A percentile compares a stretch with the other conserved stretches of the same genome.
Evolutionary conservation across 768 basidiomycete genomes (phyloP).

Genomic region (Suillus luteus): DNA sequence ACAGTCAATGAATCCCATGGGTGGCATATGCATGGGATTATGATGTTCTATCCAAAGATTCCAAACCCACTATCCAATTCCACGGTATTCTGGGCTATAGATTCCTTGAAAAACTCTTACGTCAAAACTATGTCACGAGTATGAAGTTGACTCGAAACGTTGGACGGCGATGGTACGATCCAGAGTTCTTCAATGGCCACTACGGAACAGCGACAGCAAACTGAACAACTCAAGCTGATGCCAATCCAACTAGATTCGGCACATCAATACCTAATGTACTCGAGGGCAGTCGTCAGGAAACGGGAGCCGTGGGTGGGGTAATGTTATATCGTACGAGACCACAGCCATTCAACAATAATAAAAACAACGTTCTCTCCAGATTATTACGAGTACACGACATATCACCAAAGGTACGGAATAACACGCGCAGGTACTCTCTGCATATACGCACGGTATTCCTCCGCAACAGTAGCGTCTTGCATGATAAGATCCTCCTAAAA

Average conservation of each 20-base stretch:
- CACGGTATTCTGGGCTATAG: not conserved
- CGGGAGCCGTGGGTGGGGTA: too few relatives aligned
- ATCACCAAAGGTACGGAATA: conserved; percentile 35
- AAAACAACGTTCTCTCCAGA: not conserved
- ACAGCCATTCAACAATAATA: not conserved
- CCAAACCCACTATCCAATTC: too few relatives aligned
- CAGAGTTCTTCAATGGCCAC: not conserved
- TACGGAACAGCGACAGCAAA: not conserved
- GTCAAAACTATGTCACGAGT: too few relatives aligned
- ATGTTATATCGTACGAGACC: not conserved
- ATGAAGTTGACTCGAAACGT: too few relatives aligned
- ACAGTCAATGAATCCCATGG: too few relatives aligned
- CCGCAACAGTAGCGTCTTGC: conserved; percentile 25
- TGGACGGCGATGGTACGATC: too few relatives aligned
- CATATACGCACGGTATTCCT: conserved; percentile 35
- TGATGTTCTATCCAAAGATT: too few relatives aligned
- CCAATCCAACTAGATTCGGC: not conserved
- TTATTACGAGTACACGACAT: not conserved
- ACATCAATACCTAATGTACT: not conserved
- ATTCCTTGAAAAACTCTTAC: not conserved
- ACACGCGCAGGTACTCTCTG: conserved; percentile 29
- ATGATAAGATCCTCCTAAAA: conserved; percentile 33
- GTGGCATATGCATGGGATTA: too few relatives aligned
- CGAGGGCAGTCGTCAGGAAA: not conserved
- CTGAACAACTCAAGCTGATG: not conserved